Conservation (phyloP, 179 eudicot genomes). For the Corrigiola litoralis region DNA sequence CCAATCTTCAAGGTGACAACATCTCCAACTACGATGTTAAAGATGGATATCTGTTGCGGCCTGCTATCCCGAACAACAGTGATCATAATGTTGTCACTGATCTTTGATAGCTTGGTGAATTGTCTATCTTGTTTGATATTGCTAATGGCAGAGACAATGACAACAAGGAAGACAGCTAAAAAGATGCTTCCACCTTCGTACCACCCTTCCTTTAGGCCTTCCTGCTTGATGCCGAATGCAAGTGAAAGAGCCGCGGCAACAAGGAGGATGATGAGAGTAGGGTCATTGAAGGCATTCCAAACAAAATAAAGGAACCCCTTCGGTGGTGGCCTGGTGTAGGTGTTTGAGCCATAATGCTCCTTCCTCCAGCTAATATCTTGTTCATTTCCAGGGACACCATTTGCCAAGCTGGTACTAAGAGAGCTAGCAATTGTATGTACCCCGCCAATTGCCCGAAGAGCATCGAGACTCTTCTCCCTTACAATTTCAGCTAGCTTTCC, state of each 20-base stretch:
- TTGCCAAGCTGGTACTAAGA: conserved; percentile 24
- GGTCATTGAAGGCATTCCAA: conserved; percentile 38
- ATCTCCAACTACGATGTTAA: conserved; percentile 39
- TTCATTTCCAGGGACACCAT: conserved; percentile 25
- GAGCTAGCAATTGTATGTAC: conserved; percentile 18
- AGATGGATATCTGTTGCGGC: conserved; percentile 37
- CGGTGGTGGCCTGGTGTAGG: conserved; percentile 29
- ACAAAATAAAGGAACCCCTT: conserved; percentile 35
- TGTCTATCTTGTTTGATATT: conserved; percentile 43
- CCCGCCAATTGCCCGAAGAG: conserved; percentile 23
- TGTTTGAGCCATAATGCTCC: conserved; percentile 31
- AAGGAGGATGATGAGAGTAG: conserved; percentile 29
- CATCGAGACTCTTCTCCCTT: conserved; percentile 21
- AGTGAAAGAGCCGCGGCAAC: conserved; percentile 32
- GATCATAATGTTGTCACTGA: conserved; percentile 31
- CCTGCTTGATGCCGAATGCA: conserved; percentile 37
- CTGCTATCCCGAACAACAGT: conserved; percentile 37
- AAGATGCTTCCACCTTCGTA: conserved; percentile 43
- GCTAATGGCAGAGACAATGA: conserved; percentile 36
- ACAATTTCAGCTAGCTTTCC: conserved; percentile 22
- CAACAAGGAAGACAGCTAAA: conserved; percentile 35
- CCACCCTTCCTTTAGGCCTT: conserved; percentile 45
- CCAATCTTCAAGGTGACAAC: conserved; percentile 38
- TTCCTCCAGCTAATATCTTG: conserved; percentile 23
- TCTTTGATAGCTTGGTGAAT: conserved; percentile 36